These are phyloP conservation scores for Cicer pinnatifidum DNA, from an alignment of 306 rosid species.

Conservation along the genomic window DNA sequence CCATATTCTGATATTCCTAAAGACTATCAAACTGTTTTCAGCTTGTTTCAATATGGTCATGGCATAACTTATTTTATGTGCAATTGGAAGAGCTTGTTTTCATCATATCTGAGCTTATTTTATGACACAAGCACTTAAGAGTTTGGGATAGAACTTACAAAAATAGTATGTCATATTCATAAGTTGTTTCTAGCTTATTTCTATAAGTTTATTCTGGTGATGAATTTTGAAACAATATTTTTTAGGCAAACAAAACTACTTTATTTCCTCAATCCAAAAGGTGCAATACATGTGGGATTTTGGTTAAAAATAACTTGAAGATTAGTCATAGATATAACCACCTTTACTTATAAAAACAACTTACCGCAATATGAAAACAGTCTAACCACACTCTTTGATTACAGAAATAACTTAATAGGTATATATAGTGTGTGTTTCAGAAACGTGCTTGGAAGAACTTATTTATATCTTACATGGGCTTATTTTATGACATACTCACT, in stretches of 20 bases:
- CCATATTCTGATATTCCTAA: too few relatives aligned
- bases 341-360: neutral
- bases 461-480: too few relatives aligned
- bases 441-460: neutral
- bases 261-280: too few relatives aligned
- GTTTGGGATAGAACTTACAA: neutral
- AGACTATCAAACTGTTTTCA: too few relatives aligned
- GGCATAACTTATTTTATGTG: too few relatives aligned
- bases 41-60: too few relatives aligned
- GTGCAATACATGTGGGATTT: neutral
- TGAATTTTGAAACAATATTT: too few relatives aligned
- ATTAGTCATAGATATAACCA: neutral
- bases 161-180: neutral
- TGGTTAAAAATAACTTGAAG: neutral
- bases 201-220: neutral
- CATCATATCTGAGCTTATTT: neutral
- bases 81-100: neutral
- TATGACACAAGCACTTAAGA: neutral
- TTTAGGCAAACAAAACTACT: too few relatives aligned
- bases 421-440: neutral
- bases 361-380: neutral
- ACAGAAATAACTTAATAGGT: neutral
- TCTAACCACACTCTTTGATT: neutral
- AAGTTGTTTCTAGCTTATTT: neutral
- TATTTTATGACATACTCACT: too few relatives aligned